A percentile compares a stretch with the other conserved stretches of the same genome.
Evolutionary conservation across 257 asterid genomes (phyloP).

Genomic region (Scutellaria minor): DNA sequence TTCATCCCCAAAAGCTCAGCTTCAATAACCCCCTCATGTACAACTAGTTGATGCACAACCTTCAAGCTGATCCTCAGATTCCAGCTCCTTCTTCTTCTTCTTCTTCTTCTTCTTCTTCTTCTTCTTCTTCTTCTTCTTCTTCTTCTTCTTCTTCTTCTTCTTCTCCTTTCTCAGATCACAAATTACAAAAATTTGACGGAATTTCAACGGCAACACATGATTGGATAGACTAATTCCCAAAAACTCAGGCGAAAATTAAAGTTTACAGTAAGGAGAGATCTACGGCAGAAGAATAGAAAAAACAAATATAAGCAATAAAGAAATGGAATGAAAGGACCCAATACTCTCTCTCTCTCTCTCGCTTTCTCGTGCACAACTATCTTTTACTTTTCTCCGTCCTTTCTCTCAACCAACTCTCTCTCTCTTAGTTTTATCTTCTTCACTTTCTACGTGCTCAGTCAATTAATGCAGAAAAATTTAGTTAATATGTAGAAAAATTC

Average conservation of each 20-base stretch:
- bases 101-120: not conserved
- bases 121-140: too few species aligned
- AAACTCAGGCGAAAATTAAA: conserved; percentile 23
- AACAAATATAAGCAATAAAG: not conserved
- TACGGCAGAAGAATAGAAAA: conserved; percentile 26
- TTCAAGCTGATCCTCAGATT: conserved; percentile 31
- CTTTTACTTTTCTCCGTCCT: conserved; percentile 41
- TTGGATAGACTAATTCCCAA: conserved; percentile 20
- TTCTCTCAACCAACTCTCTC: conserved; percentile 24
- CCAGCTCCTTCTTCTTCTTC: conserved; percentile 11
- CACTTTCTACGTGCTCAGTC: not conserved
- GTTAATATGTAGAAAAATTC: not conserved
- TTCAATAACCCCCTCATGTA: not conserved
- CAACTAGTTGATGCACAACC: conserved; percentile 10
- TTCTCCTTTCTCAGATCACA: not conserved
- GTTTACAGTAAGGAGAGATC: conserved; percentile 38
- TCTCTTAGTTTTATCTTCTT: not conserved
- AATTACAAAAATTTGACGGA: not conserved
- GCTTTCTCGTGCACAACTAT: conserved; percentile 17
- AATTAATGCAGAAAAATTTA: not conserved
- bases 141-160: not conserved
- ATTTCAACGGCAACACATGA: conserved; percentile 9
- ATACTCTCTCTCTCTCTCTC: conserved; percentile 23
- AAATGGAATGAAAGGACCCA: conserved; percentile 35
- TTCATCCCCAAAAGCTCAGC: conserved; percentile 33